Base-by-base conservation (phyloP, 129 eudicot species). In the Pulicaria dysenterica region DNA sequence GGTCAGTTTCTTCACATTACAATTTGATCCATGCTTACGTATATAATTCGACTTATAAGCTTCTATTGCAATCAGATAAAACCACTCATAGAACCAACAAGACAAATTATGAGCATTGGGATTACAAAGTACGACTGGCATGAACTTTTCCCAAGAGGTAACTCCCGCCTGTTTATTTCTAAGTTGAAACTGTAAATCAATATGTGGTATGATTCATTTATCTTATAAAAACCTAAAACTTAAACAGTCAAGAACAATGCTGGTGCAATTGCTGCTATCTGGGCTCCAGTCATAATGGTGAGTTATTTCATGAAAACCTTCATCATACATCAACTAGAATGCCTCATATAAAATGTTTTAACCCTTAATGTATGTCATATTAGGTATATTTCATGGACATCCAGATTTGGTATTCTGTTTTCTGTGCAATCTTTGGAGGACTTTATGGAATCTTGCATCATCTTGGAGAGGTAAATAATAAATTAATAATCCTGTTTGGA, bases 351-450 rank as follows among this genome's bases (percentile, higher is more conserved):
- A 5, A 3, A 63, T 36, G 50, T 65, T 37, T 51, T 41, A 54
- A 63, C 37, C n/a, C 39, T 24, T 24, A 10, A 37, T 79, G 43
- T 46, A 31, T 82, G 60, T 36, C 54, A 15, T n/a, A 54, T 68
- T 83, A 93, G 98, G 95, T 93, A 15, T 95, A 90, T 78, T 95
- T 95, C 84, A 90, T 95, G 99, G 99, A 95, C 82, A 81, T 86
- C 41, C 99, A 95, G 69, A 95, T 95, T 58, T 95, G 99, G 99
- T 95, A 95, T 83, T 90, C 99, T 60, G 94, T 95, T 69, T 90
- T 84, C 62, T 95, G 96, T 79, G 70, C 99, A 38, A 70, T 90
- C 39, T 95, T 90, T 78, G 99, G 99, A 68, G 97, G 99, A 56
- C 57, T 95, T 37, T 88, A 84, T 64, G 99, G 99, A 47, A 82